Evolutionary conservation across 2,329 filamentous ascomycete genomes (phyloP), one percentile per base, ranked within the genome.

Genomic region (Simplicillium sp.): DNA sequence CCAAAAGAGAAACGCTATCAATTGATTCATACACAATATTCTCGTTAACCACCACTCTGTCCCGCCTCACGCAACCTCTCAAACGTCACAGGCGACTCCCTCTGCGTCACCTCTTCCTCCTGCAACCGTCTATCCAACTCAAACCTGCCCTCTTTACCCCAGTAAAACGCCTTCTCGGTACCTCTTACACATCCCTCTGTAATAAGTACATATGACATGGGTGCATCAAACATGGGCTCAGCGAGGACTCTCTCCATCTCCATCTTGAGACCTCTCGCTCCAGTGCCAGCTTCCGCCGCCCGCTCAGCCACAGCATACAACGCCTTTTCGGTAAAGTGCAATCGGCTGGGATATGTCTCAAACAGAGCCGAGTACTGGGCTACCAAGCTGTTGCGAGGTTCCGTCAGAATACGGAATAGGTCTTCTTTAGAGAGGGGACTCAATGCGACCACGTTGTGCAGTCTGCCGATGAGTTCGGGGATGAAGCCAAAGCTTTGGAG

Each of bases 391-490:
- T 96, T 95, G 43, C 85, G 80, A 1, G 92, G 92, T 58, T 97
- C 90, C 0, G 87, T 96, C 32, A 98, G 72, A 46, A 98, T 92
- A 39, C 89, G 81, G 39, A 90, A 79, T 11, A 98, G 77, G 44
- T 82, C 76, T 17, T 70, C 56, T 12, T 72, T 65, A 2, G 75
- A 77, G 1, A 98, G 71, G 0, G 87, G 81, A 12, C 86, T 82
- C 0, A 98, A 75, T 0, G 92, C 86, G 45, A 87, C 88, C 37
- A 88, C 84, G 44, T 95, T 87, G 39, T 94, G 90, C 37, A 98
- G 80, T 14, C 92, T 84, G n/a, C 92, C 92, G 40, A 97, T 84
- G n/a, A 96, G 71, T 62, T 96, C 89, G 1, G 89, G 89, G 40
- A 96, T 96, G 56, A 96, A 87, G 12, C 89, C 90, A 54, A 88